Percentiles rank a stretch among this genome's conserved stretches.
phyloP scores from a whole-genome alignment of 1,284 basidiomycete species.

The Trichosporon sp. region DNA sequence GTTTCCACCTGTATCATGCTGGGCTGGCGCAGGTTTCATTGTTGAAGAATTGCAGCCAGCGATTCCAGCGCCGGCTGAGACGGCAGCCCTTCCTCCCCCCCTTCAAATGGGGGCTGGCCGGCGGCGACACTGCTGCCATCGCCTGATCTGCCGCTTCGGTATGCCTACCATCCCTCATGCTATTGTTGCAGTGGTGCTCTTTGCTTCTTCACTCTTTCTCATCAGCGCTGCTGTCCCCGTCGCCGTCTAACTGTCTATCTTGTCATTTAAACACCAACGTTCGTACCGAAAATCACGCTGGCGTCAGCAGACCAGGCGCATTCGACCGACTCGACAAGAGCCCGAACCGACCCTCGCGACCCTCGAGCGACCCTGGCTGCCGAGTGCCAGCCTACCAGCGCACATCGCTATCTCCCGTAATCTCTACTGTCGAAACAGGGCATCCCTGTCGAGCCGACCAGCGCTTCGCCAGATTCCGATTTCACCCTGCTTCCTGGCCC shows the following conservation, averaged over 20 bases:
- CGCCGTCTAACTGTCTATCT: neutral
- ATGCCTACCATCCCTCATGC: neutral
- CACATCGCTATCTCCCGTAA: neutral
- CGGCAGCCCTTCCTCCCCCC: too few species aligned
- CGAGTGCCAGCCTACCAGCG: neutral
- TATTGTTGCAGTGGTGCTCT: neutral
- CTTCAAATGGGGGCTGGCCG: too few species aligned
- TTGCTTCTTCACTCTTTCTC: neutral
- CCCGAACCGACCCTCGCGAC: neutral
- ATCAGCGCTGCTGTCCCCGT: neutral
- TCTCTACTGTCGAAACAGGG: neutral
- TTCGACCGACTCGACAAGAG: neutral
- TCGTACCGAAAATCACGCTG: neutral
- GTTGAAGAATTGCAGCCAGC: neutral
- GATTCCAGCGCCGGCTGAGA: neutral
- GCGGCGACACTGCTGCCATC: neutral
- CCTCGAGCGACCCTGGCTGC: neutral
- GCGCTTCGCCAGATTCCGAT: neutral
- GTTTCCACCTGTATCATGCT: neutral
- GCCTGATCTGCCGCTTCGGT: neutral
- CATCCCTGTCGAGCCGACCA: neutral
- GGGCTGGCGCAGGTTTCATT: neutral
- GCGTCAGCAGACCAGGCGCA: neutral
- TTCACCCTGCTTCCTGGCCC: neutral
- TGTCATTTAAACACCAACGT: neutral